A percentile compares a stretch with the other conserved stretches of the same genome.
Evolutionary conservation across 2,329 filamentous ascomycete species (phyloP).

Genomic region (Laburnicola sp.): DNA sequence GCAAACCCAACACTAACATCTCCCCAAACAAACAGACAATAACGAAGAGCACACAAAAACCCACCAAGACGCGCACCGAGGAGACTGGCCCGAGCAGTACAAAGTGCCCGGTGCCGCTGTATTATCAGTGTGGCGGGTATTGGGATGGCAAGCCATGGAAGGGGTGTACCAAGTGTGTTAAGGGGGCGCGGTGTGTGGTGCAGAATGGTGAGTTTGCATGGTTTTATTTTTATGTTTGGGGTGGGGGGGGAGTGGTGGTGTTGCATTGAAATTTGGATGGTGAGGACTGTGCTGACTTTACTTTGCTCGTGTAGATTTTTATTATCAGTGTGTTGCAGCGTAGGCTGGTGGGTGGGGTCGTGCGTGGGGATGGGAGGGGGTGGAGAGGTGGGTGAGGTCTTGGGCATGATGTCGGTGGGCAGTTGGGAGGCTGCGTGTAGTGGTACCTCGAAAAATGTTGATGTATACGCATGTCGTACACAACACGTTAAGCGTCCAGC

Average conservation of each 20-base stretch:
- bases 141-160: conserved; percentile 30
- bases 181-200: conserved; percentile 28
- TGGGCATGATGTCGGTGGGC: too few species aligned
- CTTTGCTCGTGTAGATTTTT: conserved; percentile 23
- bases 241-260: too few species aligned
- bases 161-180: conserved; percentile 33
- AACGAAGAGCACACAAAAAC: conserved; percentile 13
- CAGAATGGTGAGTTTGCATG: conserved; percentile 32
- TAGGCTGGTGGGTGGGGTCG: conserved; percentile 5
- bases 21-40: background rate
- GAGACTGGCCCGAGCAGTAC: conserved; percentile 35
- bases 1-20: too few species aligned
- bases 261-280: too few species aligned
- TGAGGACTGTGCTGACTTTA: too few species aligned
- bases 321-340: conserved; percentile 34
- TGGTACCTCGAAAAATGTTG: too few species aligned
- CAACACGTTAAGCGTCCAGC: background rate
- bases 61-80: conserved; percentile 16
- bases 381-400: too few species aligned
- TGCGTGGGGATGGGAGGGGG: too few species aligned
- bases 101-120: conserved; percentile 34
- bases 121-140: conserved; percentile 37
- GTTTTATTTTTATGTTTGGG: too few species aligned
- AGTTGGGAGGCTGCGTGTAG: too few species aligned
- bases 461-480: too few species aligned